A percentile compares a stretch with the other conserved stretches of the same genome.
phyloP scores from a whole-genome alignment of 768 basidiomycete genomes.

The Tulasnella sp. region DNA sequence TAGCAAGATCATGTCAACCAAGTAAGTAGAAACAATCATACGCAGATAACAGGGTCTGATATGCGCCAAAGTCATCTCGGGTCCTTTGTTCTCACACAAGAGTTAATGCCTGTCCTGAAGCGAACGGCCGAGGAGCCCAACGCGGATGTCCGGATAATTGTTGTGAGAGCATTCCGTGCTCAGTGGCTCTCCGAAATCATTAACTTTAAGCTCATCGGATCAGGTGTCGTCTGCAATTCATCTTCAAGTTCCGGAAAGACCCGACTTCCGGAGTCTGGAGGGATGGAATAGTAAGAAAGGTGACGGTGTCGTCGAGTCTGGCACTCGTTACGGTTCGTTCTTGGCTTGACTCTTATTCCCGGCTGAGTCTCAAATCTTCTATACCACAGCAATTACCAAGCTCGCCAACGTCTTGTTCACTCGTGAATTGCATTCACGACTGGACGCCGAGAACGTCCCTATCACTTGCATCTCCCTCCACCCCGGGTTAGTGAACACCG shows the following conservation, averaged over 20 bases:
- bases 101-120: slow-evolving; percentile 57
- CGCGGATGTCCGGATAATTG: slow-evolving; percentile 64
- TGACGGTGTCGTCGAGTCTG: neutral
- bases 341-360: no score
- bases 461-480: slow-evolving; percentile 51
- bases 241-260: neutral
- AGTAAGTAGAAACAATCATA: neutral
- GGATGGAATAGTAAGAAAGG: neutral
- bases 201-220: neutral
- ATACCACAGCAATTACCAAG: slow-evolving; percentile 52
- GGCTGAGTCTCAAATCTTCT: neutral
- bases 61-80: slow-evolving; percentile 50
- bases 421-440: slow-evolving; percentile 54
- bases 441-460: slow-evolving; percentile 47
- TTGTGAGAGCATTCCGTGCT: slow-evolving; percentile 46
- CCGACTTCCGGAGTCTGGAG: neutral
- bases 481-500: slow-evolving; percentile 51
- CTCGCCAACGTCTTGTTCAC: slow-evolving; percentile 57
- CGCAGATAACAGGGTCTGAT: neutral
- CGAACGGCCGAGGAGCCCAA: slow-evolving; percentile 53
- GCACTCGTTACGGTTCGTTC: slow-evolving; percentile 4
- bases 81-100: slow-evolving; percentile 59
- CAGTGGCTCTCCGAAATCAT: neutral
- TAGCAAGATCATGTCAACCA: slow-evolving; percentile 33
- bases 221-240: slow-evolving; percentile 7